Evolutionary conservation across 441 rosid species (phyloP), one percentile per base, ranked within the genome.

Genomic region (Euphorbia celastroides): DNA sequence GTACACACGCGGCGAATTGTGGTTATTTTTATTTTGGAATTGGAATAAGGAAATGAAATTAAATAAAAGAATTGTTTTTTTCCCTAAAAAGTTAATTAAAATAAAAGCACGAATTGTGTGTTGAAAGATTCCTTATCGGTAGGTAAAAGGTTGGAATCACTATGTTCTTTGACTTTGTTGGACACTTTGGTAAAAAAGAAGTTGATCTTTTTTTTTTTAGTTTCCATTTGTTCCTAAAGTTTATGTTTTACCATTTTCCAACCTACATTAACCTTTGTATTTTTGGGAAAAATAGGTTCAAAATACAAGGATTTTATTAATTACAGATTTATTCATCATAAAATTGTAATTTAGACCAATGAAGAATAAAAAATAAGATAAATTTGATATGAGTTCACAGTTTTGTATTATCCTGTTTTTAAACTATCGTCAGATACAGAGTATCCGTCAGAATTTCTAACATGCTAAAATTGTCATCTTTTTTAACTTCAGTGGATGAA

Each of bases 1-100:
- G 64, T 44, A 74, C 77, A 54, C 80, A 81, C 80, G 88, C 84
- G 89, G 87, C 82, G 77, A 81, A 73, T 75, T 71, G 85, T 73
- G 62, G 55, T 61, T 70, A 60, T 28, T 27, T 7, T 23, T 57
- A 12, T 57, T 64, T 64, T 23, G n/a, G 36, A 26, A 14, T 34
- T 52, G 42, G 5, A n/a, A 28, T 41, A 23, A 67, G 34, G 17
- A 25, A 12, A 30, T 22, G 14, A 27, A 26, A 27, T 48, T 8
- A 32, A 2, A 60, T 13, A 1, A 60, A 23, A 16, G 7, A 26
- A 17, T 38, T 9, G 12, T 34, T 34, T 38, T 38, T 32, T 19
- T n/a, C n/a, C n/a, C n/a, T n/a, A n/a, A n/a, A 51, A 20, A 51
- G 22, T 19, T 1, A 19, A 22, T 6, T 20, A 32, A 51, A 0